Evolutionary conservation across 495 filamentous ascomycete species (phyloP), one percentile per base, ranked within the genome.

Genomic region (Trichoderma orchidacearum): DNA sequence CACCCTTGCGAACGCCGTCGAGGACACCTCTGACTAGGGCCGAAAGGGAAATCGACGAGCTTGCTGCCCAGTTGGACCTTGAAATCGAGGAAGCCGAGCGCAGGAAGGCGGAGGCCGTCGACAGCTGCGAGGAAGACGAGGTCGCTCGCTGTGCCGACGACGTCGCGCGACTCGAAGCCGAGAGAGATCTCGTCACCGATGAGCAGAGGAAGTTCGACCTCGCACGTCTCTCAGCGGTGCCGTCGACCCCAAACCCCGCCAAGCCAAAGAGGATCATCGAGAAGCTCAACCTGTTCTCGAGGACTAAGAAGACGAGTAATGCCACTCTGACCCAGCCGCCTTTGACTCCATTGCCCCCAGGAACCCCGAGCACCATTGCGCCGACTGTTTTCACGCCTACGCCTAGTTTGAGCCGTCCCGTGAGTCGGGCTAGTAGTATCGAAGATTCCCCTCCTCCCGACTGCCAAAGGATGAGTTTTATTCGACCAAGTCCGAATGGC

Each of bases 401-500:
- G n/a, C 51, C 51, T 30, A 53, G 59, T 52, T 56, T 63, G 25
- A 52, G 58, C 25, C 58, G 66, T 57, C 62, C 64, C 41, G 60
- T 55, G 18, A 54, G 58, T n/a, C n/a, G n/a, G 15, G 11, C 21
- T 28, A 63, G 66, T 30, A 56, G 57, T 21, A 41, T 38, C n/a
- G 30, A 48, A 18, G 41, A 48, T 11, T 48, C 41, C 11, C 41
- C 41, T 27, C 41, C 21, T 6, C 21, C 27, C 8, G 7, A 48
- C 15, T 17, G 21, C 41, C 58, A 27, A 57, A 56, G 34, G 29
- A 53, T 53, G 51, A 53, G 56, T 23, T 61, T 65, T 28, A 70
- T 69, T 58, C 69, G 70, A 52, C 53, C 64, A 15, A 66, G 62
- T 34, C 83, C 85, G 53, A 81, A 83, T 31, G 82, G 77, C 45